Percentiles rank a stretch among this genome's conserved stretches.
These are phyloP conservation scores for Furcasterigmium sp. DNA, from an alignment of 2,329 filamentous ascomycete genomes.

Conservation along the genomic window DNA sequence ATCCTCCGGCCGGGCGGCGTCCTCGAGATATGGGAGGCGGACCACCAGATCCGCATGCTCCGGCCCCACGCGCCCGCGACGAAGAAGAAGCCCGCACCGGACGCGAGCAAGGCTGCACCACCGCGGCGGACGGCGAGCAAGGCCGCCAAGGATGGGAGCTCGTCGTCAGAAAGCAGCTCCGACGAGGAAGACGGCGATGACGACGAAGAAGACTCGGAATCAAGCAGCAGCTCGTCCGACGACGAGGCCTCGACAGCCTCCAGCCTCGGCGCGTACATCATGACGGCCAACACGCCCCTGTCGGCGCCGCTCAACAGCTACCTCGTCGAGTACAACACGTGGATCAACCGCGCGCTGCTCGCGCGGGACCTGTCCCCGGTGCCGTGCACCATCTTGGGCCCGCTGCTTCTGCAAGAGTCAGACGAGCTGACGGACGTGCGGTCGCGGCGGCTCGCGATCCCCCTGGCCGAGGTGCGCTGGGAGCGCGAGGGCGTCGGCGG, in stretches of 20 bases:
- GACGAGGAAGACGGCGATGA: no score
- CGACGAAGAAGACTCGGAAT: not conserved
- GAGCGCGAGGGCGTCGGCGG: constrained; percentile 70
- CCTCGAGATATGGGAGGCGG: constrained; percentile 85
- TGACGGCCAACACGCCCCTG: constrained; percentile 78
- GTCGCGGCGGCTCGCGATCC: constrained; percentile 77
- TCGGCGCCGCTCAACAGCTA: constrained; percentile 76
- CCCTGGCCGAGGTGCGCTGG: constrained; percentile 80
- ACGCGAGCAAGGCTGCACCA: constrained; percentile 19
- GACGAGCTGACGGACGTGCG: constrained; percentile 65
- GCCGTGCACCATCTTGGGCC: constrained; percentile 72
- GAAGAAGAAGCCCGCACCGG: constrained; percentile 12
- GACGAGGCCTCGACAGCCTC: constrained; percentile 46
- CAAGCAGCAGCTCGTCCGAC: constrained; percentile 21
- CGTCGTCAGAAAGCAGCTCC: no score
- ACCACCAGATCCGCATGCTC: constrained; percentile 78
- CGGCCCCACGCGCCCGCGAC: constrained; percentile 67
- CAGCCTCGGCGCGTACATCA: constrained; percentile 72
- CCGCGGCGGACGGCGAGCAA: constrained; percentile 9
- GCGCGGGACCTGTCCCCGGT: constrained; percentile 63
- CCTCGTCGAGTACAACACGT: constrained; percentile 76
- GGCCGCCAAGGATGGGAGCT: no score
- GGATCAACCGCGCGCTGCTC: constrained; percentile 74
- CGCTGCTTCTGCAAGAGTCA: constrained; percentile 76
- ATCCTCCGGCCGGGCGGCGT: constrained; percentile 72